Conservation (phyloP, 257 asterid species). For the Euphrasia confusa region DNA sequence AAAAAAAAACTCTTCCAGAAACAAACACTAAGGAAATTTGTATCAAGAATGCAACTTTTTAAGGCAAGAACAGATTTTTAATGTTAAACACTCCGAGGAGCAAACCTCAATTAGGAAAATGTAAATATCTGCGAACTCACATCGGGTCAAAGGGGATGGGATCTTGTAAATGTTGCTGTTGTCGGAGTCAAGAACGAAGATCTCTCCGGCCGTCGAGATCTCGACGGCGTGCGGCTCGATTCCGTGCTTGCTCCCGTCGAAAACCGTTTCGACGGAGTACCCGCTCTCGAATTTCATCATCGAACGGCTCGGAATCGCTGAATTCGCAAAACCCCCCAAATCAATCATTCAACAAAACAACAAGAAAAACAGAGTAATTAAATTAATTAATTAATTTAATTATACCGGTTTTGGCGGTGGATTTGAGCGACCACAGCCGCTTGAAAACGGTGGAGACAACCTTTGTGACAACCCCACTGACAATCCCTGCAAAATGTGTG, state of each 20-base stretch:
- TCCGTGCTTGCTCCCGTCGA: conserved; percentile 93
- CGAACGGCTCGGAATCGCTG: conserved; percentile 75
- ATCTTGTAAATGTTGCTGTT: conserved; percentile 84
- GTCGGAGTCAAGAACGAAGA: conserved; percentile 68
- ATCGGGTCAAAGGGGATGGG: conserved; percentile 73
- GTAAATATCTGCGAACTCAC: conserved; percentile 40
- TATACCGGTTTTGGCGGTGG: conserved; percentile 61
- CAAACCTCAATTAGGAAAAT: too few species aligned
- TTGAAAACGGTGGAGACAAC: conserved; percentile 74
- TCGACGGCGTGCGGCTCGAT: conserved; percentile 74
- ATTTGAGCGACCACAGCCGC: conserved; percentile 78
- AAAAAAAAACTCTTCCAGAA: neutral
- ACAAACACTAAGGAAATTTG: neutral
- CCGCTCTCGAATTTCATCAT: conserved; percentile 96
- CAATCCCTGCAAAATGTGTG: conserved; percentile 48
- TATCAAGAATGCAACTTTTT: too few species aligned
- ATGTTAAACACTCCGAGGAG: too few species aligned
- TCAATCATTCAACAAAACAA: neutral
- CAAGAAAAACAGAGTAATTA: conserved; percentile 16
- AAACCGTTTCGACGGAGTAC: conserved; percentile 86
- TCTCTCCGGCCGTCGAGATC: conserved; percentile 66
- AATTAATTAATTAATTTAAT: conserved; percentile 13
- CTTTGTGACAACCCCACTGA: conserved; percentile 76
- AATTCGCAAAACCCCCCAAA: conserved; percentile 20
- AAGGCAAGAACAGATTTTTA: neutral